Evolutionary conservation across 345 rosid genomes (phyloP).

Genomic region (Microcos paniculata): DNA sequence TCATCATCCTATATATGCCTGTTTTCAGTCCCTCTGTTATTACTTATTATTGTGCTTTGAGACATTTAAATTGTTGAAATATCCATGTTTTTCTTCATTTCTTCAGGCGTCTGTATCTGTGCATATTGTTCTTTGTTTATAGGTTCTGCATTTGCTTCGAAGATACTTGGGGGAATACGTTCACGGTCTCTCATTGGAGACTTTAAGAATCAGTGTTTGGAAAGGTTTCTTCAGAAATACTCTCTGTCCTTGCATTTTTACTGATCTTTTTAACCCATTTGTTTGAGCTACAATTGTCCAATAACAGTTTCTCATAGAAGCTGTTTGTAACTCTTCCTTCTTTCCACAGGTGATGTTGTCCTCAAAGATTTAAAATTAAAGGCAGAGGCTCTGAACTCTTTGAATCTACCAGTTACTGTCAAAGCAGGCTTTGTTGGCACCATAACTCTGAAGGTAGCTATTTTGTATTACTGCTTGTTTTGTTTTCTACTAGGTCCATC

Average conservation of each 20-base stretch:
- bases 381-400: slow-evolving; percentile 91
- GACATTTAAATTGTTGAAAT: background rate
- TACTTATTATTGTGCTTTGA: background rate
- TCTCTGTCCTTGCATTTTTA: background rate
- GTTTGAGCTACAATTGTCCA: slow-evolving; percentile 8
- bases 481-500: slow-evolving; percentile 1
- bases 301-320: background rate
- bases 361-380: slow-evolving; percentile 91
- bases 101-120: background rate
- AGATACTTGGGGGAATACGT: slow-evolving; percentile 96
- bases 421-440: slow-evolving; percentile 98
- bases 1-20: background rate
- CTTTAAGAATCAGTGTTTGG: slow-evolving; percentile 96
- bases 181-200: slow-evolving; percentile 89
- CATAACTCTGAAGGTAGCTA: slow-evolving; percentile 77
- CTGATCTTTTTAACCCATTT: background rate
- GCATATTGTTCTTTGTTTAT: slow-evolving; percentile 23
- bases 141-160: slow-evolving; percentile 97
- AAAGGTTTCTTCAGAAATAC: slow-evolving; percentile 53
- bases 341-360: slow-evolving; percentile 83
- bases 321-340: slow-evolving; percentile 11
- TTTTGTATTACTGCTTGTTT: background rate
- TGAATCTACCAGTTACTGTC: slow-evolving; percentile 91
- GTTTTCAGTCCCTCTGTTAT: background rate
- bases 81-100: background rate